These are phyloP conservation scores for Colletotrichum sp. DNA, from an alignment of 2,329 filamentous ascomycete genomes.

Conservation along the genomic window DNA sequence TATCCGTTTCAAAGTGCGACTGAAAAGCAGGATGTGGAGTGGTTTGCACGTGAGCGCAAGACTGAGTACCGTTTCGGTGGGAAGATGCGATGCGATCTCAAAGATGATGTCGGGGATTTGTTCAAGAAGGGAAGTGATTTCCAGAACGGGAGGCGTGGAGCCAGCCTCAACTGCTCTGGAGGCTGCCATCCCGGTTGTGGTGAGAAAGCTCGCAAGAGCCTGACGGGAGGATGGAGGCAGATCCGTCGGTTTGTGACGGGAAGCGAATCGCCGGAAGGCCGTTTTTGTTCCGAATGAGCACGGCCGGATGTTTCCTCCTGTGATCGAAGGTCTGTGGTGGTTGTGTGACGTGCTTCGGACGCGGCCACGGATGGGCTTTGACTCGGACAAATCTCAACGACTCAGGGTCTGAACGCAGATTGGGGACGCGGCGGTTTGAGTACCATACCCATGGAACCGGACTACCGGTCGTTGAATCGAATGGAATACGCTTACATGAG, in stretches of 20 bases:
- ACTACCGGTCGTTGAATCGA: background rate
- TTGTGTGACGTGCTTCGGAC: background rate
- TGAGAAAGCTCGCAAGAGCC: background rate
- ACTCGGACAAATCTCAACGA: background rate
- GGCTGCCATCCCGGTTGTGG: background rate
- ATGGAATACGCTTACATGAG: background rate
- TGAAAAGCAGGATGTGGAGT: constrained; percentile 9
- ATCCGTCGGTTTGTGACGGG: background rate
- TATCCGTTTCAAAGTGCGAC: background rate
- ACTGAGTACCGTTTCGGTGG: constrained; percentile 3
- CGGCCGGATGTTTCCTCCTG: background rate
- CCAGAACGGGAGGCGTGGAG: background rate
- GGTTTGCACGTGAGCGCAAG: constrained; percentile 9
- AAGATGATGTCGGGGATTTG: constrained; percentile 10
- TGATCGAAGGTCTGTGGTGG: background rate
- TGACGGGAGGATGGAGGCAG: background rate
- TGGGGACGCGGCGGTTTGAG: background rate
- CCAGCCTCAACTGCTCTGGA: background rate
- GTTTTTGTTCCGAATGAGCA: background rate
- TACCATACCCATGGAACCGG: background rate
- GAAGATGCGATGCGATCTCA: constrained; percentile 15
- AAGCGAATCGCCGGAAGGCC: background rate
- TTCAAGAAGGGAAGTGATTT: background rate
- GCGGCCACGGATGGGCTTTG: background rate
- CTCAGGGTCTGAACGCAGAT: background rate